Conservation (phyloP, 2,329 filamentous ascomycete genomes). For the Paraphoma sp. region DNA sequence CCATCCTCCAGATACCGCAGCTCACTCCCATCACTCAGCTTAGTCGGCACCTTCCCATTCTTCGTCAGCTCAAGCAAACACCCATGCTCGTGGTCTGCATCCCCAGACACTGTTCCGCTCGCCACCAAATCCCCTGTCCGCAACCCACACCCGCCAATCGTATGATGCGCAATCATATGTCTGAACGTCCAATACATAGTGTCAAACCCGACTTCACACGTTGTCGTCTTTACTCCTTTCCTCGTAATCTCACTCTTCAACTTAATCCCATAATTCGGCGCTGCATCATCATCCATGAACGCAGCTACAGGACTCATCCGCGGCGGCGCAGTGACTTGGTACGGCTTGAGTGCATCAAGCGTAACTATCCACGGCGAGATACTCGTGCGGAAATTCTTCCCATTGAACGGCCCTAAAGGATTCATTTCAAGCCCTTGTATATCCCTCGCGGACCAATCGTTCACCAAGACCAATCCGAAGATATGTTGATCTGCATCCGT, state of each 20-base stretch:
- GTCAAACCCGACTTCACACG: slow-evolving; percentile 42
- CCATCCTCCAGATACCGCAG: slow-evolving; percentile 52
- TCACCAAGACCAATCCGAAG: slow-evolving; percentile 68
- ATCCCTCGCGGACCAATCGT: slow-evolving; percentile 69
- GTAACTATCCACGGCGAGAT: slow-evolving; percentile 70
- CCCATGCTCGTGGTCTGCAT: slow-evolving; percentile 46
- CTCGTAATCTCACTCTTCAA: slow-evolving; percentile 29
- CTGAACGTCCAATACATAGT: slow-evolving; percentile 56
- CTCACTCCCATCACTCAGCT: slow-evolving; percentile 36
- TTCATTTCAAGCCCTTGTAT: slow-evolving; percentile 68
- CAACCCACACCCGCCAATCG: slow-evolving; percentile 51
- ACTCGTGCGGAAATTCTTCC: slow-evolving; percentile 66
- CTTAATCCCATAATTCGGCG: slow-evolving; percentile 33
- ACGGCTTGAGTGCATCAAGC: slow-evolving; percentile 61
- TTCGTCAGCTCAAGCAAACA: slow-evolving; percentile 52
- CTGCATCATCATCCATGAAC: slow-evolving; percentile 32
- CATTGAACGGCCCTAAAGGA: slow-evolving; percentile 66
- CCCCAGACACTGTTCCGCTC: slow-evolving; percentile 54
- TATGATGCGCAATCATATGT: slow-evolving; percentile 54
- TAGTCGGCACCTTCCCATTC: slow-evolving; percentile 41
- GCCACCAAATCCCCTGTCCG: slow-evolving; percentile 53
- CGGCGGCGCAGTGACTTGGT: slow-evolving; percentile 27
- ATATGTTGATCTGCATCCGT: slow-evolving; percentile 60
- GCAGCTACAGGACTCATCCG: slow-evolving; percentile 26
- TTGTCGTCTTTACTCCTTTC: slow-evolving; percentile 22